Percentiles rank a stretch among this genome's conserved stretches.
Conservation (phyloP, 2,329 filamentous ascomycete species). For the Pseudogymnoascus verrucosus region DNA sequence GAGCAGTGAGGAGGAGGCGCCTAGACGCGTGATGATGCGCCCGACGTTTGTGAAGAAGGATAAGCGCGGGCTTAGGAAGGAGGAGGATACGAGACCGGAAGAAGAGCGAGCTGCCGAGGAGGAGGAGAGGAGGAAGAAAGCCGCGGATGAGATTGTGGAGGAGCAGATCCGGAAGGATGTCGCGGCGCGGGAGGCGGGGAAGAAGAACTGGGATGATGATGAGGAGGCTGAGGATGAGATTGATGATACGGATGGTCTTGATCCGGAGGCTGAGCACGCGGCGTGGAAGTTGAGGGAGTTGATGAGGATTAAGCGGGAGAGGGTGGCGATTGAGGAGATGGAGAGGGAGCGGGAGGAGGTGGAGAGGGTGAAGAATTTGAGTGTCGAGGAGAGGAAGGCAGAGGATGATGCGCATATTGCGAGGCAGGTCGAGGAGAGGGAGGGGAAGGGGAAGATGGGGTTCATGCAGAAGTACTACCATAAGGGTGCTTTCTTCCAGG, state of each 20-base stretch:
- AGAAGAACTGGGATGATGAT: conserved; percentile 79
- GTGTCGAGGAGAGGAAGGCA: conserved; percentile 69
- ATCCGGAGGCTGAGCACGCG: conserved; percentile 80
- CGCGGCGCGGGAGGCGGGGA: conserved; percentile 63
- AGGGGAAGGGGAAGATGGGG: conserved; percentile 65
- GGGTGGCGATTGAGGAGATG: conserved; percentile 72
- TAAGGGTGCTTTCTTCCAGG: conserved; percentile 91
- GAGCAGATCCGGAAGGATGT: conserved; percentile 80
- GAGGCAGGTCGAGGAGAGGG: conserved; percentile 53
- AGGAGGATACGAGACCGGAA: conserved; percentile 30
- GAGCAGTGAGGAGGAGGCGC: conserved; percentile 48
- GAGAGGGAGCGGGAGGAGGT: conserved; percentile 85
- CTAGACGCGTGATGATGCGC: conserved; percentile 49
- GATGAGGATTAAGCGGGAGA: conserved; percentile 76
- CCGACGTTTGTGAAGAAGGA: conserved; percentile 57
- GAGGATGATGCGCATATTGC: conserved; percentile 77
- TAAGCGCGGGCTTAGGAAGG: conserved; percentile 34
- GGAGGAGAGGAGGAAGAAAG: conserved; percentile 58
- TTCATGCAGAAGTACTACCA: conserved; percentile 97
- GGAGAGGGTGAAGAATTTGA: conserved; percentile 74
- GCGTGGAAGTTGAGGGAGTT: conserved; percentile 94
- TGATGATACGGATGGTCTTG: conserved; percentile 80
- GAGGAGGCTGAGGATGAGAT: conserved; percentile 64
- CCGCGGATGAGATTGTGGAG: conserved; percentile 73
- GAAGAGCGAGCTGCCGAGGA: conserved; percentile 43